Conservation (phyloP, 345 rosid genomes). For the Eucalyptus erythrocorys region DNA sequence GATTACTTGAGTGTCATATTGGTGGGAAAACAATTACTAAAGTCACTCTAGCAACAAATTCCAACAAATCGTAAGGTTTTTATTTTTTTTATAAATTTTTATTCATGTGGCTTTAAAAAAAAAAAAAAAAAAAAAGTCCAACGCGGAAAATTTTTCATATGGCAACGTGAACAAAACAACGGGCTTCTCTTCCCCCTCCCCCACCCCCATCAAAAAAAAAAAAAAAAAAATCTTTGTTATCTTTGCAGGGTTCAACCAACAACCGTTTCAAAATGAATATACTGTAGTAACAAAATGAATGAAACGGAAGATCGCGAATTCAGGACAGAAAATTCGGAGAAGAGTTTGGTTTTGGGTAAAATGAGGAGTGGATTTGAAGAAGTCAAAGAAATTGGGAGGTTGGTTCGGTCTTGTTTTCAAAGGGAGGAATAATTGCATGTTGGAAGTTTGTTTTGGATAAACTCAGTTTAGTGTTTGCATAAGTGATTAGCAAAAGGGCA, state of each 20-base stretch:
- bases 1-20: too few species aligned
- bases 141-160: background rate
- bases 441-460: background rate
- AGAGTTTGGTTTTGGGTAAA: background rate
- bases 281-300: background rate
- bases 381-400: background rate
- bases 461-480: background rate
- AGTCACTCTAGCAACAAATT: too few species aligned
- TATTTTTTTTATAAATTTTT: too few species aligned
- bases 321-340: background rate
- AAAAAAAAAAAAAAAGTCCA: background rate
- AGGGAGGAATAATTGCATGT: too few species aligned
- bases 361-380: background rate
- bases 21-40: too few species aligned
- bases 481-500: background rate
- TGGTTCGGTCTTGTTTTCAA: background rate
- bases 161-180: background rate
- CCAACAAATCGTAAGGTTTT: too few species aligned
- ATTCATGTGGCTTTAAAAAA: too few species aligned
- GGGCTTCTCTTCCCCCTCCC: background rate
- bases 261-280: background rate
- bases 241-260: background rate
- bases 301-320: background rate
- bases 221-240: too few species aligned
- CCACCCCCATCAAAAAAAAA: accelerated